Percentiles rank a stretch among this genome's conserved stretches.
These are phyloP conservation scores for Apophysomyces trapeziformis DNA, from an alignment of 371 early-diverging fungal genomes.

Conservation along the genomic window DNA sequence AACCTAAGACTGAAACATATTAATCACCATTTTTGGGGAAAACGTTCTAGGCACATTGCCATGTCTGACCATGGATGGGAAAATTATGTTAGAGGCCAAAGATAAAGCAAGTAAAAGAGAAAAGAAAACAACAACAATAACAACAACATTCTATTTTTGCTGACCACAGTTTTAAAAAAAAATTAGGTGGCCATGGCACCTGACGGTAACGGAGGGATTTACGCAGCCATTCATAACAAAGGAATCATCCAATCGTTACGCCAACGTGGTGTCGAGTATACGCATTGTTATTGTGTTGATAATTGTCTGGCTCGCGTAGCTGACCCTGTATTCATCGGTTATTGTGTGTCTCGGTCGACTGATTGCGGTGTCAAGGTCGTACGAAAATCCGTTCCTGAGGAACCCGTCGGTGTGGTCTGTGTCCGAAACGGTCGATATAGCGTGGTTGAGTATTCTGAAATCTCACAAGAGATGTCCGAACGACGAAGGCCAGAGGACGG, in stretches of 20 bases:
- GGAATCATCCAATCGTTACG: conserved; percentile 80
- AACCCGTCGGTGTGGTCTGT: conserved; percentile 96
- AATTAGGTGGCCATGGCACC: conserved; percentile 66
- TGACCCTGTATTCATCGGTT: conserved; percentile 93
- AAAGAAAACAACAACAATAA: conserved; percentile 68
- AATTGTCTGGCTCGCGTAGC: conserved; percentile 95
- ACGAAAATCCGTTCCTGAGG: conserved; percentile 81
- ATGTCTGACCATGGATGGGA: conserved; percentile 81
- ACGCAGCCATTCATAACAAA: conserved; percentile 75
- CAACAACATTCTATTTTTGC: conserved; percentile 49
- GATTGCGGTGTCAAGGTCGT: conserved; percentile 96
- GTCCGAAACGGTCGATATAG: conserved; percentile 78
- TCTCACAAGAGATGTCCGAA: conserved; percentile 73
- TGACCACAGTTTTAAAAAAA: conserved; percentile 59
- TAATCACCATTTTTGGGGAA: not conserved
- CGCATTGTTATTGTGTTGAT: conserved; percentile 96
- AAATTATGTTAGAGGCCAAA: conserved; percentile 86
- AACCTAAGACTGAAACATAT: too few relatives aligned
- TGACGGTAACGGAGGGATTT: conserved; percentile 87
- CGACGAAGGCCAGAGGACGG: conserved; percentile 62
- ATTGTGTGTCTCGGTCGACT: conserved; percentile 81
- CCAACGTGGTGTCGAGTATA: conserved; percentile 78
- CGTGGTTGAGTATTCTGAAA: conserved; percentile 98
- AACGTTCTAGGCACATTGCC: conserved; percentile 72
- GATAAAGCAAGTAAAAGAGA: conserved; percentile 83